These are phyloP conservation scores for Tylopilus sp. DNA, from an alignment of 768 basidiomycete species.

Conservation along the genomic window DNA sequence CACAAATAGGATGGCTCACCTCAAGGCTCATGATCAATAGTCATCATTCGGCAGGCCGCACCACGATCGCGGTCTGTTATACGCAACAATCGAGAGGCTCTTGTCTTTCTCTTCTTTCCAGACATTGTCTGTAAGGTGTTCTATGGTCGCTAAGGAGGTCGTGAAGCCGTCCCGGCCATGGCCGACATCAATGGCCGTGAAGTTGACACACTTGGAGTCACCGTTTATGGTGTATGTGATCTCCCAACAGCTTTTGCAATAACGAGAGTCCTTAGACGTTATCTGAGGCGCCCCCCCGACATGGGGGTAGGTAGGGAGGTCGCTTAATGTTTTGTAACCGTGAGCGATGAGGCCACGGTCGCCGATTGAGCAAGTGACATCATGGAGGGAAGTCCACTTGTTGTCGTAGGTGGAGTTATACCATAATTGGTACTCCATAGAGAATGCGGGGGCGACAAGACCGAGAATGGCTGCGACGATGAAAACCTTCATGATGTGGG, in stretches of 20 bases:
- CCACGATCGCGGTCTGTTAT: slow-evolving; percentile 8
- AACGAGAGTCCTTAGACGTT: slow-evolving; percentile 40
- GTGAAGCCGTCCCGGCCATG: slow-evolving; percentile 28
- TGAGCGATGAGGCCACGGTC: slow-evolving; percentile 30
- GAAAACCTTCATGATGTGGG: slow-evolving; percentile 9
- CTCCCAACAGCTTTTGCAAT: slow-evolving; percentile 61
- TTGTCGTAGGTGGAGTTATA: slow-evolving; percentile 55
- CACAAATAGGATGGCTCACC: background rate
- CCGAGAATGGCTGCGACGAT: background rate
- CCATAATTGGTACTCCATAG: slow-evolving; percentile 23
- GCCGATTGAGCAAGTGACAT: slow-evolving; percentile 52
- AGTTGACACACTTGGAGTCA: slow-evolving; percentile 37
- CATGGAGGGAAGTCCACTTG: slow-evolving; percentile 33
- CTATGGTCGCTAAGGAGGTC: slow-evolving; percentile 33
- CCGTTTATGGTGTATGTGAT: slow-evolving; percentile 43
- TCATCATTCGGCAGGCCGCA: slow-evolving; percentile 17
- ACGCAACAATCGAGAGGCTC: slow-evolving; percentile 20
- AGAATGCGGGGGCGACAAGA: slow-evolving; percentile 3
- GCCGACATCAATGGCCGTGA: slow-evolving; percentile 40
- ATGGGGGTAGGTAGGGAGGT: slow-evolving; percentile 25
- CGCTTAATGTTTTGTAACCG: background rate
- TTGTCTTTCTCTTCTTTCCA: slow-evolving; percentile 28
- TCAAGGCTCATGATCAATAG: background rate
- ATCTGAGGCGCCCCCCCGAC: slow-evolving; percentile 57
- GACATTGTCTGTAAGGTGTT: slow-evolving; percentile 33